Evolutionary conservation across 352 stramenopile species (phyloP).

Genomic region (Phytophthora capsici): DNA sequence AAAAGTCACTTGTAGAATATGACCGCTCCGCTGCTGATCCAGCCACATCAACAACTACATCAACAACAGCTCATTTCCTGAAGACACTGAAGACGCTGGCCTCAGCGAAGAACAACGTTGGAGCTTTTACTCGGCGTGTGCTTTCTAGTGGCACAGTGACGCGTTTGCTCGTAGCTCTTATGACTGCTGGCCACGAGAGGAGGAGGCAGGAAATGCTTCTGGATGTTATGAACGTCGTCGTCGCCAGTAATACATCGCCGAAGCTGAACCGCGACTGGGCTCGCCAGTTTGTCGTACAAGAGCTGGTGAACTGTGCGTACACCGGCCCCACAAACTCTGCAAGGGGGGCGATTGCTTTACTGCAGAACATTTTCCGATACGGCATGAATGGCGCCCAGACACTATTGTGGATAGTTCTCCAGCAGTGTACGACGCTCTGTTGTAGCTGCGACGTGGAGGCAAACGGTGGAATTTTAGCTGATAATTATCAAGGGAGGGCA

Average conservation of each 20-base stretch:
- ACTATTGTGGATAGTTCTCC: slow-evolving; percentile 58
- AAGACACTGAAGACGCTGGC: slow-evolving; percentile 32
- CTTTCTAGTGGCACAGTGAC: slow-evolving; percentile 45
- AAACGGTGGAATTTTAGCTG: not conserved
- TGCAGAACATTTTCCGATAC: slow-evolving; percentile 44
- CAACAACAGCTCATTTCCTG: slow-evolving; percentile 27
- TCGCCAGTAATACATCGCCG: slow-evolving; percentile 24
- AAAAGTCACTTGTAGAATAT: slow-evolving; percentile 46
- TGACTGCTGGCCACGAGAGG: slow-evolving; percentile 32
- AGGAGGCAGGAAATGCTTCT: slow-evolving; percentile 44
- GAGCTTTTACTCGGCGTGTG: slow-evolving; percentile 49
- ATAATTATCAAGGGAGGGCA: slow-evolving; percentile 36
- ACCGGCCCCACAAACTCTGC: slow-evolving; percentile 17
- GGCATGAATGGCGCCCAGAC: slow-evolving; percentile 14
- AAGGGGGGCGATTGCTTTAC: slow-evolving; percentile 34
- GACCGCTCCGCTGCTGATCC: slow-evolving; percentile 14
- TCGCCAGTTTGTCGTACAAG: slow-evolving; percentile 52
- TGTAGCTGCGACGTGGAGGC: slow-evolving; percentile 49
- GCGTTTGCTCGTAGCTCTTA: slow-evolving; percentile 38
- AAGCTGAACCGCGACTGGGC: slow-evolving; percentile 41
- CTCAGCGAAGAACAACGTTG: slow-evolving; percentile 26
- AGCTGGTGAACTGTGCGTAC: slow-evolving; percentile 56
- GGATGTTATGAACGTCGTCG: slow-evolving; percentile 44
- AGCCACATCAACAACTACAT: slow-evolving; percentile 17
- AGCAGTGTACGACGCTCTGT: slow-evolving; percentile 65